phyloP scores from a whole-genome alignment of 1,284 basidiomycete genomes.

The Omphalotus olearius region DNA sequence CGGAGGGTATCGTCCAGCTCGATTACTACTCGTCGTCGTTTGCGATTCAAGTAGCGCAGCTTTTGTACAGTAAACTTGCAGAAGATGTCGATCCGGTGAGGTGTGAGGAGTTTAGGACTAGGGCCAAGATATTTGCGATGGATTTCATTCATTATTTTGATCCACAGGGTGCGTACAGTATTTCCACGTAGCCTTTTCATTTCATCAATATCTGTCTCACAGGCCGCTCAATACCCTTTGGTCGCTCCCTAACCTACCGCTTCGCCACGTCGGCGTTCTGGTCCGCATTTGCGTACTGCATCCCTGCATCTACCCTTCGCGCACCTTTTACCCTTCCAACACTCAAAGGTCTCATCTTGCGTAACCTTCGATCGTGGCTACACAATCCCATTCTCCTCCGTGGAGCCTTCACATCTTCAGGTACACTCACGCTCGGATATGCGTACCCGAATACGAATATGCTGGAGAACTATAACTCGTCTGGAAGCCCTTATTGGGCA shows the following conservation, averaged over 20 bases:
- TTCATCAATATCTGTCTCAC: neutral
- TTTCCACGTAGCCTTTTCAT: no score
- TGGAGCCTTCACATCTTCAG: conserved; percentile 54
- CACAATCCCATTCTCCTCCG: conserved; percentile 38
- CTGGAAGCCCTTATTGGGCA: conserved; percentile 81
- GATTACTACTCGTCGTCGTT: conserved; percentile 81
- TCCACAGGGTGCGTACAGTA: conserved; percentile 46
- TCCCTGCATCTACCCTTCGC: conserved; percentile 70
- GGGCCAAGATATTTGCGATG: conserved; percentile 58
- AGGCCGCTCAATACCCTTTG: conserved; percentile 76
- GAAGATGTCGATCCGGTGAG: conserved; percentile 60
- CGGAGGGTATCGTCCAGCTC: conserved; percentile 72
- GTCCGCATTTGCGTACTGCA: conserved; percentile 71
- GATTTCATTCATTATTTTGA: conserved; percentile 79
- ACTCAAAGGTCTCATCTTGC: conserved; percentile 71
- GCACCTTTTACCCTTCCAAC: conserved; percentile 54
- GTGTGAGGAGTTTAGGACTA: conserved; percentile 58
- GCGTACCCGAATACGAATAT: conserved; percentile 72
- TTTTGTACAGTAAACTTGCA: conserved; percentile 68
- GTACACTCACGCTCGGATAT: conserved; percentile 73
- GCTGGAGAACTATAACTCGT: conserved; percentile 78
- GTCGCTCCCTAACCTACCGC: conserved; percentile 72
- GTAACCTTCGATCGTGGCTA: conserved; percentile 71
- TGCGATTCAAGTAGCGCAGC: conserved; percentile 73
- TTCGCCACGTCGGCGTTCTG: conserved; percentile 79